Percentiles rank a stretch among this genome's conserved stretches.
Conservation (phyloP, 768 basidiomycete genomes). For the Holtermannia corniformis region DNA sequence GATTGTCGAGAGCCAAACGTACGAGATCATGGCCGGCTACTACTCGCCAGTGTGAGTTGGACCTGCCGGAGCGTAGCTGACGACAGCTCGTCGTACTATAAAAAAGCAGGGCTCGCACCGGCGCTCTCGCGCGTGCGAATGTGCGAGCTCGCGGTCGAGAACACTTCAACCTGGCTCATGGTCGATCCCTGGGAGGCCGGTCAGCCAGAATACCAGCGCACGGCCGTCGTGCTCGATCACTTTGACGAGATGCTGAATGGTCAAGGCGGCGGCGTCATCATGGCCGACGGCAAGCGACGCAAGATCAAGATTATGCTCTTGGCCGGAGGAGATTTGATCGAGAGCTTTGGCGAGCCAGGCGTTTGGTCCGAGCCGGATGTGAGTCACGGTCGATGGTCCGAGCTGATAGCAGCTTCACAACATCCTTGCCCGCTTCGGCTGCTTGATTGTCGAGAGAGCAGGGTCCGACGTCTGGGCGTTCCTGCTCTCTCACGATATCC, state of each 20-base stretch:
- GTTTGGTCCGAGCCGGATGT: slow-evolving; percentile 95
- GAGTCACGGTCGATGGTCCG: slow-evolving; percentile 40
- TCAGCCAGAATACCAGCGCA: slow-evolving; percentile 79
- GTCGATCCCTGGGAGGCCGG: slow-evolving; percentile 97
- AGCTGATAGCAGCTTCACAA: slow-evolving; percentile 64
- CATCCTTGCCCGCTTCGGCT: slow-evolving; percentile 89
- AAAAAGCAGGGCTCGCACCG: slow-evolving; percentile 86
- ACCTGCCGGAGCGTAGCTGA: slow-evolving; percentile 38
- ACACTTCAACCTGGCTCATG: slow-evolving; percentile 91
- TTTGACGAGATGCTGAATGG: slow-evolving; percentile 92
- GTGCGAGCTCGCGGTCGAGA: slow-evolving; percentile 69
- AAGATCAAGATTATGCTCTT: slow-evolving; percentile 80
- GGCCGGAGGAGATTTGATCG: slow-evolving; percentile 95
- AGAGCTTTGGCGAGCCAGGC: slow-evolving; percentile 96
- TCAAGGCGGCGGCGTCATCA: slow-evolving; percentile 55
- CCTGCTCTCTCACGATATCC: slow-evolving; percentile 46
- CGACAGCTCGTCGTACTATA: slow-evolving; percentile 52
- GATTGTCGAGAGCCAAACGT: slow-evolving; percentile 74
- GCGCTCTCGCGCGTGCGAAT: slow-evolving; percentile 72
- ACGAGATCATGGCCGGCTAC: slow-evolving; percentile 91
- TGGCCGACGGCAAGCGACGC: slow-evolving; percentile 59
- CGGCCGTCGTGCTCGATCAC: slow-evolving; percentile 93
- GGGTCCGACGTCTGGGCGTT: slow-evolving; percentile 67
- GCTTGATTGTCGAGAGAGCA: slow-evolving; percentile 87
- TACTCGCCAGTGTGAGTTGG: slow-evolving; percentile 66